phyloP scores from a whole-genome alignment of 2,329 filamentous ascomycete genomes.

The Huntiella savannae region DNA sequence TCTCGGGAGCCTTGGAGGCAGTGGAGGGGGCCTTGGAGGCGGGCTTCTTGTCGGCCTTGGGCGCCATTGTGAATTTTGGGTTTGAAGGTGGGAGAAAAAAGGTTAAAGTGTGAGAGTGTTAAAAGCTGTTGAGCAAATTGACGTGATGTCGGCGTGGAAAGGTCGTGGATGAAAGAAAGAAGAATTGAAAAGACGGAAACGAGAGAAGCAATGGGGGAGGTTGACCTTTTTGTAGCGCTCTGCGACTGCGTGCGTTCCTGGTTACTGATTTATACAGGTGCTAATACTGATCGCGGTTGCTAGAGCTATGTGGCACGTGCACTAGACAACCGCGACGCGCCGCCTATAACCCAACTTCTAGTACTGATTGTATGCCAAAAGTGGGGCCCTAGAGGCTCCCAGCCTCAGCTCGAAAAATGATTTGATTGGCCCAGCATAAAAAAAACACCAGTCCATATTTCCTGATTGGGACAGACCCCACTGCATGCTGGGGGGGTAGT shows the following conservation, averaged over 20 bases:
- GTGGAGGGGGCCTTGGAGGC: constrained; percentile 84
- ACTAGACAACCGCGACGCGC: constrained; percentile 10
- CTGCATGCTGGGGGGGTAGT: neutral
- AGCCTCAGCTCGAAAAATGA: neutral
- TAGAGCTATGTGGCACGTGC: constrained; percentile 10
- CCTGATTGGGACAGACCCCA: constrained; percentile 5
- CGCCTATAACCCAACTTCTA: neutral
- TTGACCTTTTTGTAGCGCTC: constrained; percentile 42
- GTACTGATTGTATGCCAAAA: constrained; percentile 9
- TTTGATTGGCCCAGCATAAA: constrained; percentile 3
- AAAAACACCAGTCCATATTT: constrained; percentile 3
- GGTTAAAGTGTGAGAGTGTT: constrained; percentile 1
- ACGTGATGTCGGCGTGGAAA: constrained; percentile 13
- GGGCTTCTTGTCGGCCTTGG: constrained; percentile 97
- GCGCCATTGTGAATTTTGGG: constrained; percentile 58
- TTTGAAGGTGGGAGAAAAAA: constrained; percentile 12
- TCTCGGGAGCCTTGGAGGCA: constrained; percentile 56
- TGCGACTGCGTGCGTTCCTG: constrained; percentile 20
- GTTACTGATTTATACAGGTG: constrained; percentile 34
- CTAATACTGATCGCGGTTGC: constrained; percentile 9
- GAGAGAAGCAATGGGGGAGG: constrained; percentile 30
- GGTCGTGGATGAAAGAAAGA: constrained; percentile 10
- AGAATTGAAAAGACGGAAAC: constrained; percentile 25
- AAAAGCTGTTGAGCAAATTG: neutral
- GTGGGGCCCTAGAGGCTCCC: neutral